phyloP scores from a whole-genome alignment of 208 protist species.

The Ichthyophonus hoferi region DNA sequence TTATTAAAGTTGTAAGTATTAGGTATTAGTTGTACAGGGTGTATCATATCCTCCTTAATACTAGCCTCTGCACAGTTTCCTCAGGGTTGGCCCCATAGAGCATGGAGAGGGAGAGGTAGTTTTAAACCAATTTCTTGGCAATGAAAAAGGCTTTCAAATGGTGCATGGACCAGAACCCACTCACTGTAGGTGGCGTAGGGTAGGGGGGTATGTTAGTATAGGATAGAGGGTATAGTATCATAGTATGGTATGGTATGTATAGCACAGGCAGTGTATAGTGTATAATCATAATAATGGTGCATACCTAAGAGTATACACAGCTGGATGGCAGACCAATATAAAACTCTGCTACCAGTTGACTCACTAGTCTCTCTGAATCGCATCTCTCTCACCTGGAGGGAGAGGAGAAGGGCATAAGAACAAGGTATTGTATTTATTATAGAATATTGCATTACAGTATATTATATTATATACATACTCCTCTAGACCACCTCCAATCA shows the following conservation, averaged over 20 bases:
- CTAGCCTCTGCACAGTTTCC: too few relatives aligned
- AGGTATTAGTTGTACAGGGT: too few relatives aligned
- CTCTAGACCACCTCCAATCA: not conserved
- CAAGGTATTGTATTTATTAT: not conserved
- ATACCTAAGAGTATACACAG: constrained; percentile 20
- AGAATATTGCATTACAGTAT: not conserved
- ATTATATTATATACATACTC: not conserved
- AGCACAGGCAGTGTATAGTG: not conserved
- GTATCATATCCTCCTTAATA: too few relatives aligned
- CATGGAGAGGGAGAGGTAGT: not conserved
- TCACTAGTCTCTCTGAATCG: constrained; percentile 38
- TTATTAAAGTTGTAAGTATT: too few relatives aligned
- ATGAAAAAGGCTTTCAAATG: constrained; percentile 37
- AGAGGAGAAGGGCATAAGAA: not conserved
- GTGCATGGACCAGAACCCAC: constrained; percentile 14
- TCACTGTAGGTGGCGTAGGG: not conserved
- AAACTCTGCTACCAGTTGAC: constrained; percentile 19
- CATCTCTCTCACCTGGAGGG: constrained; percentile 35
- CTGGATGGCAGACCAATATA: constrained; percentile 42
- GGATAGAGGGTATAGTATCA: too few relatives aligned
- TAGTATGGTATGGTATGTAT: too few relatives aligned
- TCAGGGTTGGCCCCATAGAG: too few relatives aligned
- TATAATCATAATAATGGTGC: not conserved
- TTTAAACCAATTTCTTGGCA: constrained; percentile 39
- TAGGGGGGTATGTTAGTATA: not conserved